Evolutionary conservation across 225 moss, liverwort and hornwort species (phyloP), one percentile per base, ranked within the genome.

Genomic region (Anthoceros angustus): DNA sequence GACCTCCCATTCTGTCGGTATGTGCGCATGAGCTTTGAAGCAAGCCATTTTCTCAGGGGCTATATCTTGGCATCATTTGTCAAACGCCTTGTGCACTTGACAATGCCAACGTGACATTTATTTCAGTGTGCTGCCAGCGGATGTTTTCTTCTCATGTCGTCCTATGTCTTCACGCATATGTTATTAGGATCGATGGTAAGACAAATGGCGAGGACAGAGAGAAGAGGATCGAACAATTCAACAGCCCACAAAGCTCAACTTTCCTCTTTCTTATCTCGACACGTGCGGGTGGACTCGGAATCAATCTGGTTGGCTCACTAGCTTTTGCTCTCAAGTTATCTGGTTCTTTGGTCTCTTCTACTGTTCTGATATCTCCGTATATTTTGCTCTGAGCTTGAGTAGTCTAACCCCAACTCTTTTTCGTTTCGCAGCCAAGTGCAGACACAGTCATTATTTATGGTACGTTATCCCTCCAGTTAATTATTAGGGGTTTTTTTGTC

Each of bases 381-480:
- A 39, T 10, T 10, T 39, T 32, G 65, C 39, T 26, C 46, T 9
- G 16, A 43, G 18, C n/a, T 61, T 3, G 2, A 39, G 5, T n/a
- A 43, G 63, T 8, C 46, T 9, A 12, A 7, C 60, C 2, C 32
- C 24, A 70, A 70, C 42, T 50, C 70, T 21, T 66, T 61, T 43
- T 55, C 39, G 16, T 12, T 68, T 6, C 65, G 74, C 93, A 93
- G 93, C 87, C 87, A 46, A 93, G 78, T 80, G 93, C 93, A 70
- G 93, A 93, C 71, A 93, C 89, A 40, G 87, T 93, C 72, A 93
- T 93, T 49, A 93, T 89, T 14, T 89, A 88, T 77, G 93, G 93
- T 93, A 70, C 72, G 77, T 43, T 26, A 3, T 38, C 32, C 40
- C 12, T 38, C 2, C n/a, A 75, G 2, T 43, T 41, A 0, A 6